phyloP scores from a whole-genome alignment of 2,329 filamentous ascomycete species.

The Trichoderma sp. region DNA sequence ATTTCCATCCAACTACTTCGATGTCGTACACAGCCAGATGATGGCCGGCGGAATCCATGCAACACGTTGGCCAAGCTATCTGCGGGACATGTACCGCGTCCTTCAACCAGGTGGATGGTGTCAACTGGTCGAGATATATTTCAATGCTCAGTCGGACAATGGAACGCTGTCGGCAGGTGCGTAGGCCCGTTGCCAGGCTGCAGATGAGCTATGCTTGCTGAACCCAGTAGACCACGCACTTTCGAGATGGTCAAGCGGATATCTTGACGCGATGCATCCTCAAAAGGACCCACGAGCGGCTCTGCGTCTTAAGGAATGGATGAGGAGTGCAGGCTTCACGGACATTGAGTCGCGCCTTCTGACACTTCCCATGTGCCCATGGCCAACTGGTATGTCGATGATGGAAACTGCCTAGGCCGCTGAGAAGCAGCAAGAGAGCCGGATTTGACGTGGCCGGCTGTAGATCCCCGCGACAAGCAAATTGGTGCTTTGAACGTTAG shows the following conservation, averaged over 20 bases:
- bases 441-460: background rate
- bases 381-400: slow-evolving; percentile 58
- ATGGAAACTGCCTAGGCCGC: background rate
- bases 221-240: slow-evolving; percentile 57
- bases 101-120: slow-evolving; percentile 78
- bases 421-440: too few relatives aligned
- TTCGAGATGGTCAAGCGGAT: slow-evolving; percentile 64
- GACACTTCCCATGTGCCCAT: slow-evolving; percentile 66
- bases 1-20: slow-evolving; percentile 70
- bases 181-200: slow-evolving; percentile 22
- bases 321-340: slow-evolving; percentile 62
- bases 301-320: slow-evolving; percentile 56
- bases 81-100: slow-evolving; percentile 71
- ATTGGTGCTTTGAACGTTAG: slow-evolving; percentile 54
- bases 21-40: slow-evolving; percentile 78
- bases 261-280: slow-evolving; percentile 60
- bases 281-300: slow-evolving; percentile 66
- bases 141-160: slow-evolving; percentile 81
- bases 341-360: slow-evolving; percentile 66
- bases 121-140: slow-evolving; percentile 85
- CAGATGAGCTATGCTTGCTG: background rate
- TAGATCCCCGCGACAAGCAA: slow-evolving; percentile 51
- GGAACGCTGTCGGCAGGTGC: slow-evolving; percentile 67
- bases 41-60: slow-evolving; percentile 69
- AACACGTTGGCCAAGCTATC: slow-evolving; percentile 70